These are phyloP conservation scores for Taiozyma onychis DNA, from an alignment of 1,139 yeast species.

Conservation along the genomic window DNA sequence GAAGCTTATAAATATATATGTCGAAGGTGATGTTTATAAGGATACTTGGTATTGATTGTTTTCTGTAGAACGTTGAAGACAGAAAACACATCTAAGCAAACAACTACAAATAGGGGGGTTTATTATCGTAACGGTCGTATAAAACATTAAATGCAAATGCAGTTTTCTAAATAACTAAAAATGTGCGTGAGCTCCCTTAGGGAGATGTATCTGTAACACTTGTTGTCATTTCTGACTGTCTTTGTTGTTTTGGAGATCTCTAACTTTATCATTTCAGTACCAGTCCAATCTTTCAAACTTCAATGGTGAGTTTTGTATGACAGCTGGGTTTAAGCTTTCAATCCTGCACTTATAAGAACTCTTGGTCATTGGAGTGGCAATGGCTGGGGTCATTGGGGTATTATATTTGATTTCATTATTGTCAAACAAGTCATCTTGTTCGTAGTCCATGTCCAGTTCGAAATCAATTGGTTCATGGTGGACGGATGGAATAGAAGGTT, in stretches of 20 bases:
- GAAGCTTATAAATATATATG: not conserved
- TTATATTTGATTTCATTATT: constrained; percentile 3
- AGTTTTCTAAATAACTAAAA: not conserved
- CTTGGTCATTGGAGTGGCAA: constrained; percentile 7
- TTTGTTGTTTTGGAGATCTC: not conserved
- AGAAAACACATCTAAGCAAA: too few relatives aligned
- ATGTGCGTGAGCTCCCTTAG: not conserved
- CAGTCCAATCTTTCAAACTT: constrained; percentile 9
- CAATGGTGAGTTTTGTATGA: constrained; percentile 5
- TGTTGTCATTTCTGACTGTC: not conserved
- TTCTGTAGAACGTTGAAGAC: too few relatives aligned
- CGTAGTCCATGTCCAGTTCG: not conserved
- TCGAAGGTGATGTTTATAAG: not conserved
- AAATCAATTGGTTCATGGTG: not conserved
- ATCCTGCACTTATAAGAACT: constrained; percentile 1
- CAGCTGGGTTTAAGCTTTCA: constrained; percentile 1
- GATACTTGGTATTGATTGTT: not conserved
- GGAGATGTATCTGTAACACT: not conserved
- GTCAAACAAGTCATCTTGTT: not conserved
- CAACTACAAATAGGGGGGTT: not conserved
- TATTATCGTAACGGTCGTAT: not conserved
- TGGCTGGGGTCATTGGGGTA: constrained; percentile 10
- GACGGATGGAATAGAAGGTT: not conserved
- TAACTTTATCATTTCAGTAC: constrained; percentile 1
- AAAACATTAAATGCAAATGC: not conserved